phyloP scores from a whole-genome alignment of 2,329 filamentous ascomycete species.

The Aspergillus sp. region DNA sequence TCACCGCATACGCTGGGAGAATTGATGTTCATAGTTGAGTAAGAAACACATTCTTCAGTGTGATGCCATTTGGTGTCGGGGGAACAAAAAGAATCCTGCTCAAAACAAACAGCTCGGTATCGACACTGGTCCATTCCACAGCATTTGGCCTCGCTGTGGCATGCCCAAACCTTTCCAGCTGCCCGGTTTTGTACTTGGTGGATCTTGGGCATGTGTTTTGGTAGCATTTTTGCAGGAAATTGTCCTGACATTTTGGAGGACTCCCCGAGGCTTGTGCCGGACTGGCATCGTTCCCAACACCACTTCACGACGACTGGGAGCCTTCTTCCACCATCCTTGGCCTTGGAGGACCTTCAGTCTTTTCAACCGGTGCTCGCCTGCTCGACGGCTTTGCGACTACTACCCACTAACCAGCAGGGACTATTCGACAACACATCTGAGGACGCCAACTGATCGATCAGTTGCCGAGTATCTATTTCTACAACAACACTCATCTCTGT shows the following conservation, averaged over 20 bases:
- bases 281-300: constrained; percentile 8
- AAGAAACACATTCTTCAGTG: constrained; percentile 15
- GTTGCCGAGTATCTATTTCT: too few relatives aligned
- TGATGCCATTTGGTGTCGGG: constrained; percentile 12
- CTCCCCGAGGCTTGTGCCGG: constrained; percentile 10
- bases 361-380: not conserved
- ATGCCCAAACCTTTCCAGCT: constrained; percentile 10
- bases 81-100: constrained; percentile 19
- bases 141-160: constrained; percentile 10
- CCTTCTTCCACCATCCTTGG: not conserved
- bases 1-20: not conserved
- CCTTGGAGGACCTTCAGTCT: not conserved
- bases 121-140: constrained; percentile 19
- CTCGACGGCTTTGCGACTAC: constrained; percentile 1
- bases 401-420: not conserved
- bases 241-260: constrained; percentile 1
- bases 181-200: constrained; percentile 4
- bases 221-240: constrained; percentile 15
- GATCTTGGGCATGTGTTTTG: constrained; percentile 11
- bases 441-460: too few relatives aligned
- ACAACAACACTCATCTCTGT: too few relatives aligned
- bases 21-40: constrained; percentile 11
- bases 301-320: not conserved
- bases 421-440: not conserved
- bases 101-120: constrained; percentile 19